Percentiles rank a stretch among this genome's conserved stretches.
These are phyloP conservation scores for Podila epigama DNA, from an alignment of 192 early-diverging fungal genomes.

Conservation along the genomic window DNA sequence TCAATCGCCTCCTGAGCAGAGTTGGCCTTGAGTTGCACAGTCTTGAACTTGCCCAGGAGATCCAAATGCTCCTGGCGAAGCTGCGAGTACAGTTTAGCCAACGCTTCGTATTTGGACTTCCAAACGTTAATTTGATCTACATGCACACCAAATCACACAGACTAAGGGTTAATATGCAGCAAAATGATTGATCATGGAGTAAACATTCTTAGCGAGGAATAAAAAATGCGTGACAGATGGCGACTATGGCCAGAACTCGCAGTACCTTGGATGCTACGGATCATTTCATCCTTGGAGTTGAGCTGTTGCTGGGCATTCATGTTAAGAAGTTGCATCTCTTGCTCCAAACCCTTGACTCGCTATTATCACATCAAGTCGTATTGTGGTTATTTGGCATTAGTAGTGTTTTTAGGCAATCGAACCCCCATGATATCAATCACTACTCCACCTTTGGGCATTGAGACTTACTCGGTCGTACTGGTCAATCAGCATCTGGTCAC, in stretches of 20 bases:
- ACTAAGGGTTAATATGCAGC: too few relatives aligned
- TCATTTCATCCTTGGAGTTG: conserved; percentile 82
- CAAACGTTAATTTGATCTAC: conserved; percentile 91
- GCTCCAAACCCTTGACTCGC: conserved; percentile 82
- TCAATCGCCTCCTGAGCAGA: too few relatives aligned
- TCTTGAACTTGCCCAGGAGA: conserved; percentile 87
- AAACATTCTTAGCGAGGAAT: too few relatives aligned
- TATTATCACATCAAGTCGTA: conserved; percentile 16
- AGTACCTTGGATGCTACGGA: conserved; percentile 80
- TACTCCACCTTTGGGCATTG: not conserved
- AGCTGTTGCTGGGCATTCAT: conserved; percentile 72
- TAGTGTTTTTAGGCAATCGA: not conserved
- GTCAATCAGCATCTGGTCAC: conserved; percentile 80
- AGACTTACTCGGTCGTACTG: conserved; percentile 79
- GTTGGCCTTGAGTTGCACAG: conserved; percentile 78
- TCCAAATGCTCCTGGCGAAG: conserved; percentile 95
- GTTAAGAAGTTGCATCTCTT: conserved; percentile 77
- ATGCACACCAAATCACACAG: not conserved
- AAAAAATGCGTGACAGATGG: not conserved
- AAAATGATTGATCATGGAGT: too few relatives aligned
- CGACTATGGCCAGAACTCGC: not conserved
- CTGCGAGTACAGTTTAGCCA: conserved; percentile 96
- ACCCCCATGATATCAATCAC: not conserved
- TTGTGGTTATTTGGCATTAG: not conserved
- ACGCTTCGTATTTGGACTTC: conserved; percentile 96